Evolutionary conservation across 257 asterid genomes (phyloP).

Genomic region (Leptodermis oblonga): DNA sequence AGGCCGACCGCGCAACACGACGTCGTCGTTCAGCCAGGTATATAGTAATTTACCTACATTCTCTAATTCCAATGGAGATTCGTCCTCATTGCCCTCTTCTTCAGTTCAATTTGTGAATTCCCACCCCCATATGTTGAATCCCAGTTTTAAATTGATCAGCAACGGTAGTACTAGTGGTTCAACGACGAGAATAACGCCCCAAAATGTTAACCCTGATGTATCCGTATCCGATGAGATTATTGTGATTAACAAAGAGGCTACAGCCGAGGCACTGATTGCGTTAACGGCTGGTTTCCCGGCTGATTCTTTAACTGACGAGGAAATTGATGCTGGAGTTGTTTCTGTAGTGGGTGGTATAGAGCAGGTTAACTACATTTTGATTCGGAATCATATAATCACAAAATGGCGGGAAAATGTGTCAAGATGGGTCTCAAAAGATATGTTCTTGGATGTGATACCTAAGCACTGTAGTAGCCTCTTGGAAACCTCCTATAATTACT

Average conservation of each 20-base stretch:
- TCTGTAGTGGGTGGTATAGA: constrained; percentile 86
- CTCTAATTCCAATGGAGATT: constrained; percentile 26
- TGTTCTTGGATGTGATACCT: constrained; percentile 67
- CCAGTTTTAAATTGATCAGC: constrained; percentile 22
- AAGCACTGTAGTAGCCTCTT: constrained; percentile 54
- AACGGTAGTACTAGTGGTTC: constrained; percentile 21
- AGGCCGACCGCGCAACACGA: constrained; percentile 61
- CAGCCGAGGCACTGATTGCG: constrained; percentile 85
- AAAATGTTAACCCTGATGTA: constrained; percentile 35
- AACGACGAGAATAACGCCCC: constrained; percentile 16
- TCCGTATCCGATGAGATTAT: constrained; percentile 92
- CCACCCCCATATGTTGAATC: constrained; percentile 29
- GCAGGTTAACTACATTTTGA: constrained; percentile 85
- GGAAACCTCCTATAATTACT: constrained; percentile 63
- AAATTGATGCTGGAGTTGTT: constrained; percentile 82
- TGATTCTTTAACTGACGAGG: constrained; percentile 89
- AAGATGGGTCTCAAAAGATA: constrained; percentile 69
- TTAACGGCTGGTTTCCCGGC: constrained; percentile 91
- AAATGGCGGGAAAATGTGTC: constrained; percentile 88
- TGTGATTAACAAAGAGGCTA: constrained; percentile 86
- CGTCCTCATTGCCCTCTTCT: constrained; percentile 35
- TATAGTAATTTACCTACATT: constrained; percentile 24
- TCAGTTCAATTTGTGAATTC: constrained; percentile 22
- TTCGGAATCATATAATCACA: constrained; percentile 75
- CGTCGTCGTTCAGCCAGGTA: constrained; percentile 43